Evolutionary conservation across 345 rosid species (phyloP).

Genomic region (Eucalyptus fibrosa): DNA sequence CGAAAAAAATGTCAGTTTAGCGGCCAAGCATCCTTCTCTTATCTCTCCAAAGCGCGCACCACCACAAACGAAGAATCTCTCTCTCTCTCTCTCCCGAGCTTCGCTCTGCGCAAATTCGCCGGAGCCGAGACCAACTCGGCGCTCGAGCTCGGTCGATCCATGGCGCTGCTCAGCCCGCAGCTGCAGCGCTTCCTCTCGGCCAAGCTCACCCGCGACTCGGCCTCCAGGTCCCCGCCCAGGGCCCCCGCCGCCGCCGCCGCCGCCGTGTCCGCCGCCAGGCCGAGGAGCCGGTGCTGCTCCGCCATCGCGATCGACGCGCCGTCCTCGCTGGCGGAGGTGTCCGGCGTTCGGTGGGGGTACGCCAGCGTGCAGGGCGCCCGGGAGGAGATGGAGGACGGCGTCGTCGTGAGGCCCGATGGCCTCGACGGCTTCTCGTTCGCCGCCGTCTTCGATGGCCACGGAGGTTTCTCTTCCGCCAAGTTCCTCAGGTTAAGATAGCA

Average conservation of each 20-base stretch:
- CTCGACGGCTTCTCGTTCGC: conserved; percentile 80
- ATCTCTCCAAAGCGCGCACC: neutral
- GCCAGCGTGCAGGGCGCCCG: conserved; percentile 67
- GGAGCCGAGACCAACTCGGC: neutral
- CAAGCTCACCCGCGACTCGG: conserved; percentile 5
- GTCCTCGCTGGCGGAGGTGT: conserved; percentile 40
- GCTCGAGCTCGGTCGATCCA: neutral
- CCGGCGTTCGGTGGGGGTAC: conserved; percentile 70
- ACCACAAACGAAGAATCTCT: neutral
- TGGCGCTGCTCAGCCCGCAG: conserved; percentile 60
- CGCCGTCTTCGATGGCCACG: conserved; percentile 89
- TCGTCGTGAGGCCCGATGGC: conserved; percentile 58
- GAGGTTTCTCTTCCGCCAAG: conserved; percentile 57
- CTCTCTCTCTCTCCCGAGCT: neutral
- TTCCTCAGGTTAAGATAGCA: conserved; percentile 46
- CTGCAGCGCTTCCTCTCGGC: conserved; percentile 42
- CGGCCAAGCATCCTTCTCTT: neutral
- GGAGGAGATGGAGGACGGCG: conserved; percentile 86
- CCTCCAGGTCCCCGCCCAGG: conserved; percentile 2
- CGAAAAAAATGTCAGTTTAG: neutral
- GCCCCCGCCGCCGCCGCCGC: neutral
- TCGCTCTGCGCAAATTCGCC: neutral
- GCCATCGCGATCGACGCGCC: conserved; percentile 83
- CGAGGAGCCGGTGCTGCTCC: conserved; percentile 36
- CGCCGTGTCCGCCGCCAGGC: neutral